Evolutionary conservation across 176 grass and related monocot species (phyloP).

Genomic region (Neostapfia colusana): DNA sequence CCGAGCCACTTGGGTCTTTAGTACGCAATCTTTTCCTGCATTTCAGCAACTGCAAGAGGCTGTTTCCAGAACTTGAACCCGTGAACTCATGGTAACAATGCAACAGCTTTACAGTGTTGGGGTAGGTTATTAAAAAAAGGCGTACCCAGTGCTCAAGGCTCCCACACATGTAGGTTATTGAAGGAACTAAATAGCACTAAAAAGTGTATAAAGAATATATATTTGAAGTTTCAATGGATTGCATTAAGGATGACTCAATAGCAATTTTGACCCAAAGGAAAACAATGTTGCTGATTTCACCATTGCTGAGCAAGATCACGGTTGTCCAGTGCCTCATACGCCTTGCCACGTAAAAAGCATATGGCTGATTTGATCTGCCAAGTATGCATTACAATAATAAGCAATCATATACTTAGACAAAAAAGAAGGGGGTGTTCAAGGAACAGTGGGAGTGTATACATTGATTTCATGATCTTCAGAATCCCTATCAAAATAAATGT

Average conservation of each 20-base stretch:
- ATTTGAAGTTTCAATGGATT: background rate
- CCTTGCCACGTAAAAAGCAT: slow-evolving; percentile 95
- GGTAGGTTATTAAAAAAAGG: too few relatives aligned
- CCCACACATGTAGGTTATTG: too few relatives aligned
- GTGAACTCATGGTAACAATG: too few relatives aligned
- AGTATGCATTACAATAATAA: slow-evolving; percentile 31
- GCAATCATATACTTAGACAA: background rate
- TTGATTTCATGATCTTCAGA: slow-evolving; percentile 88
- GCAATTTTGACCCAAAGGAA: slow-evolving; percentile 13
- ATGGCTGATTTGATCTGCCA: slow-evolving; percentile 87
- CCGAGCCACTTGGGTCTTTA: too few relatives aligned
- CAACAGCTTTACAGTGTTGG: too few relatives aligned
- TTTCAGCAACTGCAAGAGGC: too few relatives aligned
- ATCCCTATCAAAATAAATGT: slow-evolving; percentile 92
- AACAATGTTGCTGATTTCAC: slow-evolving; percentile 39
- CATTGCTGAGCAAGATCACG: slow-evolving; percentile 84
- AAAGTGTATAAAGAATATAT: slow-evolving; percentile 3
- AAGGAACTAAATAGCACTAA: background rate
- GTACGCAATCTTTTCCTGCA: too few relatives aligned
- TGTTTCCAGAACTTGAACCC: too few relatives aligned
- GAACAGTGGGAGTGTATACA: slow-evolving; percentile 39
- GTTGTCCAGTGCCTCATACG: slow-evolving; percentile 91
- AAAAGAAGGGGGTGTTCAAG: background rate
- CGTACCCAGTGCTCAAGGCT: too few relatives aligned
- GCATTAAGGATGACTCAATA: background rate